phyloP scores from a whole-genome alignment of 768 basidiomycete species.

The Suillus lakei region DNA sequence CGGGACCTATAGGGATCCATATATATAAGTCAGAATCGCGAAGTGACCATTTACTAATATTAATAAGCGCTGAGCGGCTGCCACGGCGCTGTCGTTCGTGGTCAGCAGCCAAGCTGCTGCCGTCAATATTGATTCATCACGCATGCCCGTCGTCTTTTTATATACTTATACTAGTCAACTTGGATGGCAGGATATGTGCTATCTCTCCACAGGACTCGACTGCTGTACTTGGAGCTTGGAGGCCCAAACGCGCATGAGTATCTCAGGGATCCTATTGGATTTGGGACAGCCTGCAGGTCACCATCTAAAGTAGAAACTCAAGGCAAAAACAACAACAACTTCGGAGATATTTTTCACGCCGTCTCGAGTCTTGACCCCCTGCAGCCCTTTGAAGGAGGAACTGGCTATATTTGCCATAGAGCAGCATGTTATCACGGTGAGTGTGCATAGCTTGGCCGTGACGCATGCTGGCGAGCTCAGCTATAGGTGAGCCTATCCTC shows the following conservation, averaged over 20 bases:
- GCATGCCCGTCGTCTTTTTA: not conserved
- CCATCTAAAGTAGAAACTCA: not conserved
- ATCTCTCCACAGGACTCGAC: not conserved
- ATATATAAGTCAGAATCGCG: no score
- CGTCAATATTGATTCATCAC: no score
- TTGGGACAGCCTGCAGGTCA: conserved; percentile 2
- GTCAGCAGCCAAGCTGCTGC: no score
- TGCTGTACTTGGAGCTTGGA: not conserved
- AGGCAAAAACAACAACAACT: not conserved
- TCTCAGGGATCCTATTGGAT: not conserved
- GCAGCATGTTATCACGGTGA: not conserved
- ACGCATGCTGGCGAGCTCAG: not conserved
- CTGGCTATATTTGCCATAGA: conserved; percentile 1
- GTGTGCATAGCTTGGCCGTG: not conserved
- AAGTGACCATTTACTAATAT: no score
- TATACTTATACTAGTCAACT: not conserved
- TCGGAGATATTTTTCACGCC: not conserved
- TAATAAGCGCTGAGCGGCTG: no score
- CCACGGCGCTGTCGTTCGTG: no score
- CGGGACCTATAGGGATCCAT: no score
- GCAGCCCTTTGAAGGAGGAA: not conserved
- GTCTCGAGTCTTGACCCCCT: not conserved
- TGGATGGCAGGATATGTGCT: not conserved
- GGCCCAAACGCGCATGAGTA: not conserved
- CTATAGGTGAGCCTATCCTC: not conserved